phyloP scores from a whole-genome alignment of 768 basidiomycete genomes.

The Trametes maxima region DNA sequence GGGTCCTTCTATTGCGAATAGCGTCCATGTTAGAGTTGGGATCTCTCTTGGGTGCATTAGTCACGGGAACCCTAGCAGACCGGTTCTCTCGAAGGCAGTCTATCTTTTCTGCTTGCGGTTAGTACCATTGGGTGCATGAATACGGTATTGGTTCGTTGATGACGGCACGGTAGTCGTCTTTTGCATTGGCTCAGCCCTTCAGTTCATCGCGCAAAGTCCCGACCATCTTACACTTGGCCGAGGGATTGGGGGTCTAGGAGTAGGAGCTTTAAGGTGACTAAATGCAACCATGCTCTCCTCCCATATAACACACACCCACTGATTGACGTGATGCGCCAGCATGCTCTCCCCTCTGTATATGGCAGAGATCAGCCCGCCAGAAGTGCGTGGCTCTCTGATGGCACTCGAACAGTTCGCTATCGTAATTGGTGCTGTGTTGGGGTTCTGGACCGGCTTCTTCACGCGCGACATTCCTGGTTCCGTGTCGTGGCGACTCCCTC shows the following conservation, averaged over 20 bases:
- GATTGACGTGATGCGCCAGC: conserved; percentile 37
- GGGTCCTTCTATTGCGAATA: conserved; percentile 29
- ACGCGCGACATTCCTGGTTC: conserved; percentile 68
- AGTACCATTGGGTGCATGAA: conserved; percentile 24
- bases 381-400: conserved; percentile 76
- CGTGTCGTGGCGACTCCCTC: conserved; percentile 76
- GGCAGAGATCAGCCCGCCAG: conserved; percentile 83
- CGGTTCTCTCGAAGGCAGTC: conserved; percentile 65
- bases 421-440: conserved; percentile 77
- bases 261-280: conserved; percentile 57
- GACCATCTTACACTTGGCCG: conserved; percentile 66
- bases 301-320: not conserved
- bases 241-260: conserved; percentile 76
- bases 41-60: conserved; percentile 73
- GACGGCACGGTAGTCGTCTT: conserved; percentile 54
- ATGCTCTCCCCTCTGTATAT: conserved; percentile 84
- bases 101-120: conserved; percentile 70
- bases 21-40: conserved; percentile 81
- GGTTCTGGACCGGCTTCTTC: conserved; percentile 81
- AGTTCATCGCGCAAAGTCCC: conserved; percentile 60
- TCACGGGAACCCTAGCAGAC: conserved; percentile 70
- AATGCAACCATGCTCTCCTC: not conserved
- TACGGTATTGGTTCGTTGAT: not conserved
- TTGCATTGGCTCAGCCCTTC: conserved; percentile 70
- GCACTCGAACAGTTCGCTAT: conserved; percentile 82